A percentile compares a stretch with the other conserved stretches of the same genome.
These are phyloP conservation scores for Glycyrrhiza uralensis DNA, from an alignment of 306 rosid species.

Conservation along the genomic window DNA sequence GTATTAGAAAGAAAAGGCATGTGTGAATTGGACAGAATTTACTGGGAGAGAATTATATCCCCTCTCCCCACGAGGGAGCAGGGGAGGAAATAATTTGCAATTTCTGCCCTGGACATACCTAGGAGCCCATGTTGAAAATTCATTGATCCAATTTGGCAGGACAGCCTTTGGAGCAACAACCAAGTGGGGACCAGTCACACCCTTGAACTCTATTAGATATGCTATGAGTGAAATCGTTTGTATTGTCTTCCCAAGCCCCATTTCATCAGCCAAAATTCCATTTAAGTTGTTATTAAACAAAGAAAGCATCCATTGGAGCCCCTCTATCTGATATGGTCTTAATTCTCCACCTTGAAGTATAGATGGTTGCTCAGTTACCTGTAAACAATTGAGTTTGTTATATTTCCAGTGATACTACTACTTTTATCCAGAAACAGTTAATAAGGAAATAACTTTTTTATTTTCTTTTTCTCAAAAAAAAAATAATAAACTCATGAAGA, in stretches of 20 bases:
- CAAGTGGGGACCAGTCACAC: conserved; percentile 91
- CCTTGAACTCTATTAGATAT: conserved; percentile 78
- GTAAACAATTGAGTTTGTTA: conserved; percentile 29
- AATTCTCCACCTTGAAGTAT: conserved; percentile 94
- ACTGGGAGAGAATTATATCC: conserved; percentile 10
- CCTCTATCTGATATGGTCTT: conserved; percentile 91
- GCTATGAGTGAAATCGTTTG: conserved; percentile 94
- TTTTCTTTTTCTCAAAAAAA: neutral
- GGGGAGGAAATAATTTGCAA: conserved; percentile 5
- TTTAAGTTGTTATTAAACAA: conserved; percentile 92
- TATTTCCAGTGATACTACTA: conserved; percentile 15
- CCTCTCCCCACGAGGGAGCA: conserved; percentile 9
- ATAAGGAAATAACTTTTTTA: conserved; percentile 2
- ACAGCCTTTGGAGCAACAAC: conserved; percentile 99
- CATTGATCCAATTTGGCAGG: conserved; percentile 88
- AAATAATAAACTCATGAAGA: neutral
- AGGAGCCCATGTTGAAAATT: conserved; percentile 94
- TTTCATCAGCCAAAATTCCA: conserved; percentile 99
- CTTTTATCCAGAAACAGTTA: conserved; percentile 18
- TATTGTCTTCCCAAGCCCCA: conserved; percentile 99
- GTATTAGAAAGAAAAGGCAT: conserved; percentile 37
- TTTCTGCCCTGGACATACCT: conserved; percentile 47
- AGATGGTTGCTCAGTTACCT: conserved; percentile 98
- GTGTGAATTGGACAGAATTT: conserved; percentile 16
- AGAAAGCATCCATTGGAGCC: conserved; percentile 99